A percentile compares a stretch with the other conserved stretches of the same genome.
These are phyloP conservation scores for Aphanomyces cochlioides DNA, from an alignment of 352 stramenopile species.

Conservation along the genomic window DNA sequence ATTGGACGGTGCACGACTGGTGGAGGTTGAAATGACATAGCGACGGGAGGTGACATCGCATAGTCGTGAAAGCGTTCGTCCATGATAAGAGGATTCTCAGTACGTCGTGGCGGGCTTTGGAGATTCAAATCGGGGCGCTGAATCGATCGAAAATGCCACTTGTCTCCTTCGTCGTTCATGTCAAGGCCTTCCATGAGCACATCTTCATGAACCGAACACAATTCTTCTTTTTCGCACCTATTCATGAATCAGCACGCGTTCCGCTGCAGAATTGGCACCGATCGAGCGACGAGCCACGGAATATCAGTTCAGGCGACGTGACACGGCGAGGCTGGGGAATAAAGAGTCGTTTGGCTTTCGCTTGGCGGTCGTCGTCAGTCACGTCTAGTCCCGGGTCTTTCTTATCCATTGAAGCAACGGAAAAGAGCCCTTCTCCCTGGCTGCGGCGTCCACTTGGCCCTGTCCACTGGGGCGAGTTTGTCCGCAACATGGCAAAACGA, in stretches of 20 bases:
- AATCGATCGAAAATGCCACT: slow-evolving; percentile 34
- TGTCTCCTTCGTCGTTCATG: slow-evolving; percentile 13
- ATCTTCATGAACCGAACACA: slow-evolving; percentile 15
- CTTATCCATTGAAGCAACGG: background rate
- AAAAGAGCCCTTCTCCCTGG: background rate
- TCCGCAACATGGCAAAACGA: slow-evolving; percentile 30
- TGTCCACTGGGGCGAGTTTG: slow-evolving; percentile 20
- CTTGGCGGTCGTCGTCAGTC: background rate
- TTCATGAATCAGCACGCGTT: background rate
- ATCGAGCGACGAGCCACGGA: slow-evolving; percentile 30
- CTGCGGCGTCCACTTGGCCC: background rate
- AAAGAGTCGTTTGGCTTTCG: slow-evolving; percentile 26
- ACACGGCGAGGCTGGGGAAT: slow-evolving; percentile 32
- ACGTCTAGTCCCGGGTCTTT: slow-evolving; percentile 13
- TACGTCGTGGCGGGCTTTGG: slow-evolving; percentile 32
- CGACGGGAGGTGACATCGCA: slow-evolving; percentile 8
- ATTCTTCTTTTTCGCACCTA: slow-evolving; percentile 31
- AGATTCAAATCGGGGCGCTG: slow-evolving; percentile 34
- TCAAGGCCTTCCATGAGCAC: background rate
- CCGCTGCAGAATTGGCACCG: slow-evolving; percentile 1
- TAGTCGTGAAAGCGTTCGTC: slow-evolving; percentile 36
- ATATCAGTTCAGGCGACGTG: slow-evolving; percentile 36
- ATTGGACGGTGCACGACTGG: background rate
- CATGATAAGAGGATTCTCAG: slow-evolving; percentile 33
- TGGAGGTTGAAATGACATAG: background rate